These are phyloP conservation scores for Metschnikowia kunwiensis DNA, from an alignment of 805 yeast species.

Conservation along the genomic window DNA sequence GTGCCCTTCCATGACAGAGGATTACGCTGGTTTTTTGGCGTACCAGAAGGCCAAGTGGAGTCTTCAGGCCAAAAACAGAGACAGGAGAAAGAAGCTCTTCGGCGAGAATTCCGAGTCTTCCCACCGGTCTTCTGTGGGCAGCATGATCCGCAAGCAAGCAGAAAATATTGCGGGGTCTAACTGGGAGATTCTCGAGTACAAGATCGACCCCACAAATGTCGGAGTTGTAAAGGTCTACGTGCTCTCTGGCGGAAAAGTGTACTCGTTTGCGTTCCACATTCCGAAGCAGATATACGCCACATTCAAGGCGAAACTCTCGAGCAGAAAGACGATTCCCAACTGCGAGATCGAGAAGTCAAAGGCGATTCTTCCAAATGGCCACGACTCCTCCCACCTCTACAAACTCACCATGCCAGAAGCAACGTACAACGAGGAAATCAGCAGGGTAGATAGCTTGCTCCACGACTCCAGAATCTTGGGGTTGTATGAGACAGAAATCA, in stretches of 20 bases:
- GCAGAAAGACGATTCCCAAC: constrained; percentile 40
- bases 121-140: constrained; percentile 60
- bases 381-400: constrained; percentile 51
- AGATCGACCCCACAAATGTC: constrained; percentile 48
- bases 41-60: constrained; percentile 90
- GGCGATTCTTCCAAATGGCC: constrained; percentile 71
- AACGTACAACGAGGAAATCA: constrained; percentile 51
- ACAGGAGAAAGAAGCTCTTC: constrained; percentile 71
- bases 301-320: constrained; percentile 49
- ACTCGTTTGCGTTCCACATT: constrained; percentile 66
- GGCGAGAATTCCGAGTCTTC: constrained; percentile 59
- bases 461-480: constrained; percentile 61
- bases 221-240: constrained; percentile 81
- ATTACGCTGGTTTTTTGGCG: constrained; percentile 63
- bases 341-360: constrained; percentile 57
- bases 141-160: constrained; percentile 72
- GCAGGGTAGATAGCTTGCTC: constrained; percentile 59
- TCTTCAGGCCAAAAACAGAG: constrained; percentile 66
- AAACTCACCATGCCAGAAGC: constrained; percentile 68
- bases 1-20: constrained; percentile 66
- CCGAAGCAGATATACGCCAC: constrained; percentile 73
- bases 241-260: constrained; percentile 66
- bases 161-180: constrained; percentile 70
- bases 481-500: constrained; percentile 72
- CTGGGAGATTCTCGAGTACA: constrained; percentile 85